Evolutionary conservation across 1,284 basidiomycete species (phyloP).

Genomic region (Marasmius tenuissimus): DNA sequence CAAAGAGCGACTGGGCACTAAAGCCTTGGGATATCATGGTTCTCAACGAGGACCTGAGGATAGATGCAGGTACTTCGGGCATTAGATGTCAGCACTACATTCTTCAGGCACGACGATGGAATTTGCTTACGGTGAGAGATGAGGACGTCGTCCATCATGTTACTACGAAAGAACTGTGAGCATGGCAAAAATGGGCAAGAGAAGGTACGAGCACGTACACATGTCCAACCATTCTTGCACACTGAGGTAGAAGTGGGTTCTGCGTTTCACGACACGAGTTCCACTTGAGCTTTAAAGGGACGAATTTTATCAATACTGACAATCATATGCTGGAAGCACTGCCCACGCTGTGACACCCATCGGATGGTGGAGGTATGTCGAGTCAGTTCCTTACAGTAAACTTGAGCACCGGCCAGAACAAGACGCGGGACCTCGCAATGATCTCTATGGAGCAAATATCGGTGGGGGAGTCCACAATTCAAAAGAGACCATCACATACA

Average conservation of each 20-base stretch:
- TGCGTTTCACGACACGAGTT: background rate
- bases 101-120: background rate
- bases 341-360: too few species aligned
- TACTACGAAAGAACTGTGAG: conserved; percentile 9
- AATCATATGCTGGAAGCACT: too few species aligned
- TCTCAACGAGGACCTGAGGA: conserved; percentile 17
- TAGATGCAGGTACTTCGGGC: conserved; percentile 13
- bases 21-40: conserved; percentile 16
- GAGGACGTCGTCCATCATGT: conserved; percentile 23
- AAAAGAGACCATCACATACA: too few species aligned
- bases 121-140: conserved; percentile 17
- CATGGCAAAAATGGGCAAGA: background rate
- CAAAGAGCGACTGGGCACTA: conserved; percentile 13
- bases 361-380: too few species aligned
- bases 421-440: too few species aligned
- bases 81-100: background rate
- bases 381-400: too few species aligned
- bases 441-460: too few species aligned
- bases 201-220: conserved; percentile 6
- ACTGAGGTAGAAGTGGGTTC: background rate
- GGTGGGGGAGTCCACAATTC: too few species aligned
- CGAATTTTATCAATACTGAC: background rate
- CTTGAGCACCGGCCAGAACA: too few species aligned
- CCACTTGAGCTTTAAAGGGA: background rate
- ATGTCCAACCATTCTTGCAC: conserved; percentile 8